These are phyloP conservation scores for Danielia reshetovae DNA, from an alignment of 805 yeast genomes.

Conservation along the genomic window DNA sequence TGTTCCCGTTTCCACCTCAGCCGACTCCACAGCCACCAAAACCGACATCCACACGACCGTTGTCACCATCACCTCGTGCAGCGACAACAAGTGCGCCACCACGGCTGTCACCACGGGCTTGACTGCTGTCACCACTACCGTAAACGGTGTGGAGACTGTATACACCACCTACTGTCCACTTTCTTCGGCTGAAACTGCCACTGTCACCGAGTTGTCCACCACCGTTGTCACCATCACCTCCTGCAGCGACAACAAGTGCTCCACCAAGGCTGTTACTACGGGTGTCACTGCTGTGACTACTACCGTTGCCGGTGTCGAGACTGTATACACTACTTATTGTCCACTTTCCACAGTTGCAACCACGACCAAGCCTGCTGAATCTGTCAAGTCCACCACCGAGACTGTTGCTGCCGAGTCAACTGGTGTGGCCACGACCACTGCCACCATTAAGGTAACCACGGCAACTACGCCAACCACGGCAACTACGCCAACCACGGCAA, in stretches of 20 bases:
- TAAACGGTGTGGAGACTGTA: constrained; percentile 10
- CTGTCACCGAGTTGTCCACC: constrained; percentile 10
- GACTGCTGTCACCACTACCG: constrained; percentile 9
- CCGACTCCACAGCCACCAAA: constrained; percentile 12
- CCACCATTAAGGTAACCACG: constrained; percentile 3
- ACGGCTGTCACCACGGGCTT: constrained; percentile 17
- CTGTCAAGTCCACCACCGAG: constrained; percentile 2
- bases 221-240: constrained; percentile 25
- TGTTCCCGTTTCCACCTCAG: constrained; percentile 20
- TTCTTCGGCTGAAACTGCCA: constrained; percentile 6
- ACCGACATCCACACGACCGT: constrained; percentile 11
- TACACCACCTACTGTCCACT: constrained; percentile 22
- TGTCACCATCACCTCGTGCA: constrained; percentile 39
- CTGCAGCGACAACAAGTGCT: constrained; percentile 24
- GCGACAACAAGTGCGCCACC: constrained; percentile 25
- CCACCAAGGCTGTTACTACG: constrained; percentile 22
- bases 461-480: constrained; percentile 2
- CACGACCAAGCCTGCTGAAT: constrained; percentile 5
- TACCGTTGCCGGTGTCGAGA: constrained; percentile 29
- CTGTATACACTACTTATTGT: constrained; percentile 41
- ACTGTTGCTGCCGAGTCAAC: constrained; percentile 2
- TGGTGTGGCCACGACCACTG: constrained; percentile 2
- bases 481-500: background rate
- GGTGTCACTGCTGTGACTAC: constrained; percentile 26
- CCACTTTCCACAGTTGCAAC: constrained; percentile 16